phyloP scores from a whole-genome alignment of 179 eudicot species.

The Camellia oleifera region DNA sequence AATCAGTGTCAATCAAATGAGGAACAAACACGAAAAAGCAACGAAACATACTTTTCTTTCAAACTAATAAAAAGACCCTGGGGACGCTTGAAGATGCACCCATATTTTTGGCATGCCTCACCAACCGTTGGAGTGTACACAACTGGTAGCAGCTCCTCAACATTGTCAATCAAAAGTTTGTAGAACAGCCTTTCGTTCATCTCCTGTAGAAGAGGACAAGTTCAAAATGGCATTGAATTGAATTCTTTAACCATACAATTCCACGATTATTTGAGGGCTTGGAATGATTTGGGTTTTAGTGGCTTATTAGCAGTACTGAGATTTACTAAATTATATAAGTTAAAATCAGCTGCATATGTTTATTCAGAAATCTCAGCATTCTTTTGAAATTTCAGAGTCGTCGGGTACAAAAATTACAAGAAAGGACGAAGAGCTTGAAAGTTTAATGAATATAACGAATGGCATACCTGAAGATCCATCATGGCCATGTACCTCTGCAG shows the following conservation, averaged over 20 bases:
- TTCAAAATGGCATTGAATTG: neutral
- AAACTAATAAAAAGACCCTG: conserved; percentile 91
- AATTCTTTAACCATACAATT: neutral
- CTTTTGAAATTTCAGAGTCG: neutral
- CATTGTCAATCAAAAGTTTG: conserved; percentile 85
- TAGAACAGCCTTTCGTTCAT: conserved; percentile 77
- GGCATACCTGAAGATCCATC: conserved; percentile 91
- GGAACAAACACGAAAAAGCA: neutral
- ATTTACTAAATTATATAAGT: neutral
- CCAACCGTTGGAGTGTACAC: conserved; percentile 97
- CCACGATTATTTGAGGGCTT: neutral
- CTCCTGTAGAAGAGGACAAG: conserved; percentile 43
- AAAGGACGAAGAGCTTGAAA: neutral
- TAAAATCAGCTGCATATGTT: neutral
- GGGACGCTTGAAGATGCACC: conserved; percentile 70
- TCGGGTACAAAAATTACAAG: neutral
- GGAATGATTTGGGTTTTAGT: neutral
- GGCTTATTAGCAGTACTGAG: neutral
- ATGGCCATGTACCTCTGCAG: conserved; percentile 87
- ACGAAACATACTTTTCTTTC: conserved; percentile 66
- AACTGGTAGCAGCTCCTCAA: conserved; percentile 88
- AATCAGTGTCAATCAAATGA: neutral
- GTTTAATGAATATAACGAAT: neutral
- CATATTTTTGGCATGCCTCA: conserved; percentile 93
- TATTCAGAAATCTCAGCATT: neutral